These are phyloP conservation scores for Stereocaulon alpinum DNA, from an alignment of 495 filamentous ascomycete genomes.

Conservation along the genomic window DNA sequence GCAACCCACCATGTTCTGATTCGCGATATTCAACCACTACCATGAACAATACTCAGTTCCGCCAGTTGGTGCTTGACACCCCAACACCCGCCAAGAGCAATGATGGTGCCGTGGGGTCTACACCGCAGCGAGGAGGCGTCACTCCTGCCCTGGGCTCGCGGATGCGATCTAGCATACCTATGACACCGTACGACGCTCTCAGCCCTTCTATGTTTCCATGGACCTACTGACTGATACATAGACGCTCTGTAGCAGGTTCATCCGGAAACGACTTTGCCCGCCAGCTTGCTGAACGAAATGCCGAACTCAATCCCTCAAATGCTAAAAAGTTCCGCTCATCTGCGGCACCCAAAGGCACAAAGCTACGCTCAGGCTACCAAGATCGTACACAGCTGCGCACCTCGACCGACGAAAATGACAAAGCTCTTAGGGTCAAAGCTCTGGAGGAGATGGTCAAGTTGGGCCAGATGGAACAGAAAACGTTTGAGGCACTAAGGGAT, in stretches of 20 bases:
- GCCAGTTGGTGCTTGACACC: slow-evolving; percentile 61
- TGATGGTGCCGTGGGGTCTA: slow-evolving; percentile 12
- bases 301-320: slow-evolving; percentile 33
- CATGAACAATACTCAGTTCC: slow-evolving; percentile 98
- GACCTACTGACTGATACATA: slow-evolving; percentile 30
- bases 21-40: not conserved
- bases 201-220: not conserved
- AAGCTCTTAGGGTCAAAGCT: slow-evolving; percentile 55
- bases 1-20: not conserved
- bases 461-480: slow-evolving; percentile 64
- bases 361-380: slow-evolving; percentile 66
- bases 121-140: slow-evolving; percentile 12
- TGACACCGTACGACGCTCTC: slow-evolving; percentile 59
- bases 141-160: slow-evolving; percentile 39
- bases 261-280: slow-evolving; percentile 63
- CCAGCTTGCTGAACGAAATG: slow-evolving; percentile 65
- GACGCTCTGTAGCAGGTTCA: slow-evolving; percentile 52
- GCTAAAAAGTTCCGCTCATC: slow-evolving; percentile 64
- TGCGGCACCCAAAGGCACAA: slow-evolving; percentile 74
- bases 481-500: slow-evolving; percentile 59
- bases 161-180: slow-evolving; percentile 67
- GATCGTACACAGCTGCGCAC: slow-evolving; percentile 59
- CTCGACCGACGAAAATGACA: slow-evolving; percentile 27
- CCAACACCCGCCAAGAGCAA: slow-evolving; percentile 24
- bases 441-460: slow-evolving; percentile 76